Conservation (phyloP, 768 basidiomycete species). For the Nidularia sp. region DNA sequence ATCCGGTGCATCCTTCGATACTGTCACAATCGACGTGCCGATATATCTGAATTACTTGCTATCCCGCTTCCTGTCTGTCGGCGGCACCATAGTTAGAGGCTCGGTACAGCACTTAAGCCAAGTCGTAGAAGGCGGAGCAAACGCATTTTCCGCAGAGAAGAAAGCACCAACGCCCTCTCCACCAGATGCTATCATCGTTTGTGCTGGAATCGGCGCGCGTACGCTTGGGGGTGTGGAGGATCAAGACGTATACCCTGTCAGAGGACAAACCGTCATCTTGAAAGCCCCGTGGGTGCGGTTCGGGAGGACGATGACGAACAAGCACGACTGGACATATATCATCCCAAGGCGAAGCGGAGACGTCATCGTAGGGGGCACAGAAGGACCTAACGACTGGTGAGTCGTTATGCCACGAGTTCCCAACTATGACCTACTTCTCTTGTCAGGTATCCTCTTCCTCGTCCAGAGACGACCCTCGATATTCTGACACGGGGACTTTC, state of each 20-base stretch:
- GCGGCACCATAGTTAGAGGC: conserved; percentile 47
- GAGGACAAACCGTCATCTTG: conserved; percentile 72
- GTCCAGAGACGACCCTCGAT: conserved; percentile 55
- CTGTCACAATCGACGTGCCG: conserved; percentile 60
- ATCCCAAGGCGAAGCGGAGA: conserved; percentile 52
- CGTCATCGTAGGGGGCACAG: conserved; percentile 55
- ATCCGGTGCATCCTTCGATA: conserved; percentile 51
- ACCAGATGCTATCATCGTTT: conserved; percentile 52
- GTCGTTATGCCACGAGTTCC: conserved; percentile 2
- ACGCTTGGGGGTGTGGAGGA: conserved; percentile 74
- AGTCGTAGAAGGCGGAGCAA: conserved; percentile 40
- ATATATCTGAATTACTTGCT: conserved; percentile 63
- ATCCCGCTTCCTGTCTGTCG: conserved; percentile 46
- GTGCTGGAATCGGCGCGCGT: conserved; percentile 62
- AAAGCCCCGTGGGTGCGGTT: conserved; percentile 53
- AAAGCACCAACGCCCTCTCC: not conserved
- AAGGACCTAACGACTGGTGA: conserved; percentile 53
- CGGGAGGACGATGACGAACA: conserved; percentile 32
- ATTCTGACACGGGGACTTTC: conserved; percentile 52
- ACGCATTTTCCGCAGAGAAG: not conserved
- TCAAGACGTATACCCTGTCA: conserved; percentile 55
- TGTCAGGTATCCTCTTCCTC: conserved; percentile 60
- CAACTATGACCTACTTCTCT: not conserved
- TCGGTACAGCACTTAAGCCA: conserved; percentile 59
- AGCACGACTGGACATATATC: conserved; percentile 46